phyloP scores from a whole-genome alignment of 2,329 filamentous ascomycete genomes.

The Aciculosporium take region DNA sequence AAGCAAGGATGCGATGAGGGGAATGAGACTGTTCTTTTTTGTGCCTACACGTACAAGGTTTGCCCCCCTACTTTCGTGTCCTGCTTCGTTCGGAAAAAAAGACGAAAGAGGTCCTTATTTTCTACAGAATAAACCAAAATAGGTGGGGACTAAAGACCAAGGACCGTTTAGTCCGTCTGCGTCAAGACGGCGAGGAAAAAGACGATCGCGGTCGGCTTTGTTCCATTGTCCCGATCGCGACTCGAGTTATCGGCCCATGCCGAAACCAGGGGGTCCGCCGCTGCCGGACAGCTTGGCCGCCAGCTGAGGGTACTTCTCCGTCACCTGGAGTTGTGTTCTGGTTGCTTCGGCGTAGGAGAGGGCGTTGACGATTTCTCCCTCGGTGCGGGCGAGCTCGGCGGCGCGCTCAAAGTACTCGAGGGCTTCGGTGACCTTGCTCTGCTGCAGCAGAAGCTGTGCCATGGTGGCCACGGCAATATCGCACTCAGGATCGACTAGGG shows the following conservation, averaged over 20 bases:
- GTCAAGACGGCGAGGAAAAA: too few species aligned
- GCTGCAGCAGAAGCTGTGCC: slow-evolving; percentile 92
- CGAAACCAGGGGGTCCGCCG: slow-evolving; percentile 20
- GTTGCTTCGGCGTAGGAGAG: slow-evolving; percentile 95
- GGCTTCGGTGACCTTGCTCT: slow-evolving; percentile 91
- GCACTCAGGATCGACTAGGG: slow-evolving; percentile 84
- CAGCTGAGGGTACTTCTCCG: slow-evolving; percentile 73
- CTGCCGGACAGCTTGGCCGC: slow-evolving; percentile 47
- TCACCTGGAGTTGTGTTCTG: slow-evolving; percentile 83
- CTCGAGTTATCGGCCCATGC: slow-evolving; percentile 21
- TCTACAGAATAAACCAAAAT: background rate
- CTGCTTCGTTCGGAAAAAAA: background rate
- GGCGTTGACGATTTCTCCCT: slow-evolving; percentile 91
- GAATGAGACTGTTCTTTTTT: background rate
- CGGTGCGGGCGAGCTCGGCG: slow-evolving; percentile 84
- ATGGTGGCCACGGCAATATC: slow-evolving; percentile 98
- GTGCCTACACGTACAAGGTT: background rate
- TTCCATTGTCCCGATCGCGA: background rate
- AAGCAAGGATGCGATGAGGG: too few species aligned
- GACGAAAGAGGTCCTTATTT: background rate
- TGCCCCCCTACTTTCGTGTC: background rate
- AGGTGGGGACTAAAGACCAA: background rate
- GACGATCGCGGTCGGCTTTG: too few species aligned
- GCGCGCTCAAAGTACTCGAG: slow-evolving; percentile 95
- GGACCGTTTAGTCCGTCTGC: too few species aligned